Evolutionary conservation across 2,329 filamentous ascomycete genomes (phyloP).

Genomic region (Zasmidium cellare): DNA sequence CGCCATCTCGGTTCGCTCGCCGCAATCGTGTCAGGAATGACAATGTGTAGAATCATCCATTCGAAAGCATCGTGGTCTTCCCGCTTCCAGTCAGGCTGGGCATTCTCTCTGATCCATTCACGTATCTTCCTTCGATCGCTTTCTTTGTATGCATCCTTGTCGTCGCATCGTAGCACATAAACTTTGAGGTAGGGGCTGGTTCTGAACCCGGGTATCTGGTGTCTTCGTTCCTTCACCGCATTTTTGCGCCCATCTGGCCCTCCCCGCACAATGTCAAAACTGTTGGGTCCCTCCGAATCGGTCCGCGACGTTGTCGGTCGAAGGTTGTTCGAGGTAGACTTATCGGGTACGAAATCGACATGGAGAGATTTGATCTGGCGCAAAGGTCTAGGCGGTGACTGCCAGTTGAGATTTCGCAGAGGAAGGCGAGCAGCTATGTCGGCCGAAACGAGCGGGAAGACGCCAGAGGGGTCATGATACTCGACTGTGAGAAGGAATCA

Average conservation of each 20-base stretch:
- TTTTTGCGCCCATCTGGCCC: conserved; percentile 30
- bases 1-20: conserved; percentile 72
- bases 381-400: conserved; percentile 85
- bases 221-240: conserved; percentile 62
- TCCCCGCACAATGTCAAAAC: conserved; percentile 47
- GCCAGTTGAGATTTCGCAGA: conserved; percentile 92
- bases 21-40: conserved; percentile 80
- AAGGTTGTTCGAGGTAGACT: conserved; percentile 25
- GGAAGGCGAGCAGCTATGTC: conserved; percentile 78
- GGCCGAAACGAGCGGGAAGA: conserved; percentile 79
- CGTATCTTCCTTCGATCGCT: conserved; percentile 74
- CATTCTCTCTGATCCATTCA: conserved; percentile 86
- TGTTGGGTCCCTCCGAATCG: conserved; percentile 27
- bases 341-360: conserved; percentile 72
- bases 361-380: conserved; percentile 93
- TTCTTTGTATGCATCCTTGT: conserved; percentile 89
- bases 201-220: conserved; percentile 92
- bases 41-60: conserved; percentile 91
- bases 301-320: conserved; percentile 20
- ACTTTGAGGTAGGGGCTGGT: conserved; percentile 93
- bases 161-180: conserved; percentile 86
- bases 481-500: conserved; percentile 64
- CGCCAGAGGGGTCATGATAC: conserved; percentile 88
- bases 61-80: conserved; percentile 97
- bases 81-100: conserved; percentile 65